Conservation (phyloP, 306 rosid species). For the Vigna reflexopilosa region DNA sequence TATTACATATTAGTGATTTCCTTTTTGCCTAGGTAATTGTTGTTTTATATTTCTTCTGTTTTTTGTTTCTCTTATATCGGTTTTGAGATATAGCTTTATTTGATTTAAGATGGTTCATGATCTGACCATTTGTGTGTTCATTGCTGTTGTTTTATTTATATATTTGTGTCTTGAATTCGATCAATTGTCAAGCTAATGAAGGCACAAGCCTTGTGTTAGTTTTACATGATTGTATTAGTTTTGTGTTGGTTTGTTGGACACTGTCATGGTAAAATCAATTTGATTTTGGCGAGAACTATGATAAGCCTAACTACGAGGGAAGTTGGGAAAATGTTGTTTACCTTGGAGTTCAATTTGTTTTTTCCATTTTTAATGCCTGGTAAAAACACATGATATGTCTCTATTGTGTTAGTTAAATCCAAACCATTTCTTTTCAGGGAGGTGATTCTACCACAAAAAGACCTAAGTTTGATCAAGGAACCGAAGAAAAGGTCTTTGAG, state of each 20-base stretch:
- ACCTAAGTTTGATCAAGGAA: slow-evolving; percentile 65
- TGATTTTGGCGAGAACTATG: slow-evolving; percentile 3
- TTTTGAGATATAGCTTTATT: slow-evolving; percentile 22
- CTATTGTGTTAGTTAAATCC: background rate
- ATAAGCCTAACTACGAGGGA: background rate
- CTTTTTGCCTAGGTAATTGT: background rate
- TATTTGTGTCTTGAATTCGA: background rate
- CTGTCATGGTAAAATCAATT: background rate
- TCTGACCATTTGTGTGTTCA: slow-evolving; percentile 15
- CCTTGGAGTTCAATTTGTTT: background rate
- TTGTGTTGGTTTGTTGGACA: slow-evolving; percentile 2
- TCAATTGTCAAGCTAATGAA: slow-evolving; percentile 2
- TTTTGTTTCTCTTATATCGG: background rate
- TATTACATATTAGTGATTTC: background rate
- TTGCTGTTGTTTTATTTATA: slow-evolving; percentile 8
- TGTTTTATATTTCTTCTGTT: background rate
- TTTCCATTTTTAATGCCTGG: background rate
- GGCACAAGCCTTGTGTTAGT: background rate
- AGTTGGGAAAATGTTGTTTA: too few species aligned
- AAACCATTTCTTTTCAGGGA: slow-evolving; percentile 51
- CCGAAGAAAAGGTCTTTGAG: slow-evolving; percentile 48
- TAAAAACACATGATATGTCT: background rate
- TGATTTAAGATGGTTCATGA: background rate
- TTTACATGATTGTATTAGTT: slow-evolving; percentile 27
- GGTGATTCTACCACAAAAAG: slow-evolving; percentile 69